phyloP scores from a whole-genome alignment of 1,284 basidiomycete species.

The Ceratobasidium theobromae region DNA sequence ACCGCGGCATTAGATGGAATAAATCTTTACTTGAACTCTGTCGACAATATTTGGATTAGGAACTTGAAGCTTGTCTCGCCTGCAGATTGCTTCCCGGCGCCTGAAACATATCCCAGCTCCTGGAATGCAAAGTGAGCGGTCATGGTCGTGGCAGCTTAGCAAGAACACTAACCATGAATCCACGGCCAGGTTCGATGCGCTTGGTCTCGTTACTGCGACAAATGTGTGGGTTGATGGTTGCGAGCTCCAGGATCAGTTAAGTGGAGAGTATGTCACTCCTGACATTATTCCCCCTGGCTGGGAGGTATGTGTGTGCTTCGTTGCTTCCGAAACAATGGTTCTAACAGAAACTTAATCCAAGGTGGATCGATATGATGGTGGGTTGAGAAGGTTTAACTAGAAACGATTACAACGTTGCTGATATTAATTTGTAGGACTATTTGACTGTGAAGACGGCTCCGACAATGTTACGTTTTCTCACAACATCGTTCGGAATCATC shows the following conservation, averaged over 20 bases:
- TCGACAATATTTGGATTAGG: conserved; percentile 26
- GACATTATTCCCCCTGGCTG: conserved; percentile 22
- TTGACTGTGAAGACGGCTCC: conserved; percentile 29
- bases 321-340: neutral
- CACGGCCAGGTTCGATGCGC: conserved; percentile 12
- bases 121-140: conserved; percentile 24
- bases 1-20: conserved; percentile 14
- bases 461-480: conserved; percentile 24
- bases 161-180: neutral
- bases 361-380: conserved; percentile 26
- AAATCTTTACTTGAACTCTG: conserved; percentile 20
- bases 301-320: neutral
- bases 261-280: conserved; percentile 14
- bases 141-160: neutral
- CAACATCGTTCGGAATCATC: conserved; percentile 20
- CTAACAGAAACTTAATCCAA: neutral
- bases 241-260: conserved; percentile 21
- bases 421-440: neutral
- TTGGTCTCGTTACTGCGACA: conserved; percentile 25
- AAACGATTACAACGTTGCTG: neutral
- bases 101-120: conserved; percentile 22
- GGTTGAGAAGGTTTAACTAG: neutral
- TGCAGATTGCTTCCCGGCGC: conserved; percentile 29
- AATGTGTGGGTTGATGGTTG: conserved; percentile 29
- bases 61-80: conserved; percentile 23